These are phyloP conservation scores for Acrocalymma vagum DNA, from an alignment of 2,329 filamentous ascomycete genomes.

Conservation along the genomic window DNA sequence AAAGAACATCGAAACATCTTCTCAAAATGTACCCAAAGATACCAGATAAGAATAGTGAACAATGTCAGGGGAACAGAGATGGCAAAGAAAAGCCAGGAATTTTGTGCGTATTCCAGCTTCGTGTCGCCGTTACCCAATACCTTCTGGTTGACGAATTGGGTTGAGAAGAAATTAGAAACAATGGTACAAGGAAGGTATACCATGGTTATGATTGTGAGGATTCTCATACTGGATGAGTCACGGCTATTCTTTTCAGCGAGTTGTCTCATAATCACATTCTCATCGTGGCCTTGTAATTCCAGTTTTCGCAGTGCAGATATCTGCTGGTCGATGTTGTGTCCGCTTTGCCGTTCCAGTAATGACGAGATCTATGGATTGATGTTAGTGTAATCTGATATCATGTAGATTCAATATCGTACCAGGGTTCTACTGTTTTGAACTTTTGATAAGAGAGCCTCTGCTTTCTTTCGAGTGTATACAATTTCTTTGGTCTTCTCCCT, in stretches of 20 bases:
- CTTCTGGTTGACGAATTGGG: conserved; percentile 29
- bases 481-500: conserved; percentile 16
- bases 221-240: conserved; percentile 30
- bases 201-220: conserved; percentile 33
- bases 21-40: conserved; percentile 21
- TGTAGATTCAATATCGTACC: conserved; percentile 7
- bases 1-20: too few species aligned
- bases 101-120: conserved; percentile 21
- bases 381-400: neutral
- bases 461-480: conserved; percentile 18
- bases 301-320: conserved; percentile 25
- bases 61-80: conserved; percentile 29
- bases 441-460: conserved; percentile 18
- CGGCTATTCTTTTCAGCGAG: conserved; percentile 29
- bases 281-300: conserved; percentile 23
- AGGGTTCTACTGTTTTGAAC: conserved; percentile 20
- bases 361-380: conserved; percentile 21
- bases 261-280: conserved; percentile 26
- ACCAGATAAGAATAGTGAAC: conserved; percentile 29
- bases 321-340: conserved; percentile 25
- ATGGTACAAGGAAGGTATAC: conserved; percentile 34
- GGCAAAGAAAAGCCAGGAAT: conserved; percentile 32
- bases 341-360: conserved; percentile 24
- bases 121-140: conserved; percentile 9
- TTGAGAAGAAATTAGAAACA: conserved; percentile 36